Base-by-base conservation (phyloP, 2,329 filamentous ascomycete genomes). In the Fusarium globosum region DNA sequence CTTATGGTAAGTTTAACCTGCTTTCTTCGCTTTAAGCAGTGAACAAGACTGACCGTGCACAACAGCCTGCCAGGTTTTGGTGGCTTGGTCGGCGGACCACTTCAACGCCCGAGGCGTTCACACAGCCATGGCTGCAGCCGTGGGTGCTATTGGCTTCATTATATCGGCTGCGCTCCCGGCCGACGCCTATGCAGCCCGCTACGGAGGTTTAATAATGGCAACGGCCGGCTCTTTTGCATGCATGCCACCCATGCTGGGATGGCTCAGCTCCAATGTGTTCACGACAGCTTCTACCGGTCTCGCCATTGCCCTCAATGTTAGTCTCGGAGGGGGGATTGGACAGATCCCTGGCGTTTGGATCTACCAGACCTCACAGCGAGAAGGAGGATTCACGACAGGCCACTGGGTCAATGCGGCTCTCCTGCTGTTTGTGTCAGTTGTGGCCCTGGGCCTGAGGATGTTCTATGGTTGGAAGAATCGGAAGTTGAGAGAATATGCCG, bases 341-440 rank as follows among this genome's bases (percentile, higher is more conserved):
- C 92, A 94, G 80, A 94, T 94, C 45, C 88, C 90, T 0, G 92
- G 91, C 0, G 90, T 93, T 2, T 94, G 91, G 91, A 93, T 93
- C 69, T 94, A 93, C 81, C 92, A 91, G 77, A 85, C 88, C 2
- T 82, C 88, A 16, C 90, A 94, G 80, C 87, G 86, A 23, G 79
- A 82, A 28, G 81, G 74, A 15, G 92, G 92, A 0, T 94, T 92
- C 78, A 91, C 91, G 1, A 93, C 91, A 0, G 92, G 92, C 0
- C 91, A 94, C 77, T 93, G 89, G 88, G 87, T 86, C 9, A 92
- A 92, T 78, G 89, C 89, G 6, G 90, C 76, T 16, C 80, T 92
- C 73, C 76, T 92, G 45, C 82, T 92, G 18, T 86, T 91, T 68
- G 90, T 91, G 1, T 84, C 86, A 3, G 84, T 83, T 1, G 89